These are phyloP conservation scores for Coniferiporia weirii DNA, from an alignment of 1,284 basidiomycete genomes.

Conservation along the genomic window DNA sequence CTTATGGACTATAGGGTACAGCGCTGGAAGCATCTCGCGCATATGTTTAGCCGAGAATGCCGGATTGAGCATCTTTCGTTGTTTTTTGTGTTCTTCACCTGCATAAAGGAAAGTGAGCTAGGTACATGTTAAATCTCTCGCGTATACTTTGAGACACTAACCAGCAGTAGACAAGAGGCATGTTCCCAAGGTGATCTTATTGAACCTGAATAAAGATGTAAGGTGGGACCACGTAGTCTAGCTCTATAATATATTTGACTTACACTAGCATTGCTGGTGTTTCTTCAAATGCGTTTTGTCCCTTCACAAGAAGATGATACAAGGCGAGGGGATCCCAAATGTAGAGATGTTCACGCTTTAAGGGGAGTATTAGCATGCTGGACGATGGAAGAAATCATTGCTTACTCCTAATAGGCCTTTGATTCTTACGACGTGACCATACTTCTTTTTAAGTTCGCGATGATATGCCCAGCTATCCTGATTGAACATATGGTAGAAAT, in stretches of 20 bases:
- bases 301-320: slow-evolving; percentile 25
- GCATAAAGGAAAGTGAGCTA: slow-evolving; percentile 1
- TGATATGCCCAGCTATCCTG: slow-evolving; percentile 44
- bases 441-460: slow-evolving; percentile 36
- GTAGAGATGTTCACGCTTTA: slow-evolving; percentile 21
- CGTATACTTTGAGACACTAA: neutral
- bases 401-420: slow-evolving; percentile 48
- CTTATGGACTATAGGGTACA: slow-evolving; percentile 25
- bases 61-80: slow-evolving; percentile 27
- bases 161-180: slow-evolving; percentile 10
- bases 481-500: slow-evolving; percentile 43
- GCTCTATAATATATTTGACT: slow-evolving; percentile 12
- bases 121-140: neutral
- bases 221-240: slow-evolving; percentile 17
- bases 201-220: neutral
- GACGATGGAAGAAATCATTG: neutral
- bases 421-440: slow-evolving; percentile 44
- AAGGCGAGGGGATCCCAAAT: slow-evolving; percentile 24
- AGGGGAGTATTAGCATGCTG: neutral
- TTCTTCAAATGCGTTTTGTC: slow-evolving; percentile 25
- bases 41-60: slow-evolving; percentile 27
- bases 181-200: slow-evolving; percentile 3
- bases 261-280: slow-evolving; percentile 19
- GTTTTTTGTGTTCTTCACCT: slow-evolving; percentile 23
- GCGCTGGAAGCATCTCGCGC: slow-evolving; percentile 25